phyloP scores from a whole-genome alignment of 495 filamentous ascomycete genomes.

The Echria macrotheca region DNA sequence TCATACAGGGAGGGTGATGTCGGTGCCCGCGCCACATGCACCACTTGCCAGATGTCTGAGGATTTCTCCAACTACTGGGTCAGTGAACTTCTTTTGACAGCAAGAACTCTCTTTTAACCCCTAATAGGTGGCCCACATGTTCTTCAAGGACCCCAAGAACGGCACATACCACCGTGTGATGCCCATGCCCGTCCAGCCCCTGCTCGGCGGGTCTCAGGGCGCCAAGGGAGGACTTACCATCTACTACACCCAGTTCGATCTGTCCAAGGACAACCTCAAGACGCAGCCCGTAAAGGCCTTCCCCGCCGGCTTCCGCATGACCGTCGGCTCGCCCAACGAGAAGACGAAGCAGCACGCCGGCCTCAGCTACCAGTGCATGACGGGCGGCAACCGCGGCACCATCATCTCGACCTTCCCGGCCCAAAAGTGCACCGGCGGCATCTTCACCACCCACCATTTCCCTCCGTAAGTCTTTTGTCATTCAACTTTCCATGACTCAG shows the following conservation, averaged over 20 bases:
- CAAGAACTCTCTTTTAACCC: too few relatives aligned
- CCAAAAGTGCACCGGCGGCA: constrained; percentile 35
- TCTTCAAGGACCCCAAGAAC: constrained; percentile 44
- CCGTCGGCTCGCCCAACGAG: constrained; percentile 37
- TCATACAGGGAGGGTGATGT: constrained; percentile 45
- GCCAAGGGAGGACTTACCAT: constrained; percentile 40
- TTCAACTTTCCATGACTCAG: neutral
- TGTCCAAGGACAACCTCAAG: constrained; percentile 25
- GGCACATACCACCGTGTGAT: constrained; percentile 40
- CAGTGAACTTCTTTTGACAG: too few relatives aligned
- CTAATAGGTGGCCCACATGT: constrained; percentile 40
- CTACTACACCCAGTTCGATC: constrained; percentile 41
- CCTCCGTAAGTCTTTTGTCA: constrained; percentile 22
- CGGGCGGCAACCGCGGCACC: constrained; percentile 25
- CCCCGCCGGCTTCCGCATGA: constrained; percentile 43
- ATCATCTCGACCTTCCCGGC: constrained; percentile 38
- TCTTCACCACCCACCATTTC: constrained; percentile 44
- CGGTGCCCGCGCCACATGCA: constrained; percentile 32
- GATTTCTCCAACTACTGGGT: constrained; percentile 37
- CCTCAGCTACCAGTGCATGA: constrained; percentile 39
- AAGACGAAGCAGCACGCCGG: constrained; percentile 31
- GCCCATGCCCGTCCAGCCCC: constrained; percentile 32
- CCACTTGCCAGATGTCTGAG: constrained; percentile 23
- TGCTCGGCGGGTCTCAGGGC: constrained; percentile 37
- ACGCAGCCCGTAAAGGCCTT: constrained; percentile 31